Conservation (phyloP, 2,329 filamentous ascomycete species). For the Fusarium sp. region DNA sequence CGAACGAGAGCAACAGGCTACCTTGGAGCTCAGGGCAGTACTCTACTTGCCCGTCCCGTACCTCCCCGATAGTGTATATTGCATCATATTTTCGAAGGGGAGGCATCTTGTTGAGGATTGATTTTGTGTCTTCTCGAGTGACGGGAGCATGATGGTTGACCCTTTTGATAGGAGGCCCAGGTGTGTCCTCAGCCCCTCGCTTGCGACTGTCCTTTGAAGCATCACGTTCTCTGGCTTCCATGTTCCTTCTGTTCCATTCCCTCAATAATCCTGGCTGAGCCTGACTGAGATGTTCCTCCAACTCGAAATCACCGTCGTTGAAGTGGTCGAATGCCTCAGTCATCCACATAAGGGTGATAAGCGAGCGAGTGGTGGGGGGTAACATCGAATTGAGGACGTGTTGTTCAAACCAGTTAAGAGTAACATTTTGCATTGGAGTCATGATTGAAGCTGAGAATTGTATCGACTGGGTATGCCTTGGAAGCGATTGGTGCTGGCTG, state of each 20-base stretch:
- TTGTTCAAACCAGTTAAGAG: background rate
- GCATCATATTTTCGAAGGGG: background rate
- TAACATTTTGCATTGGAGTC: background rate
- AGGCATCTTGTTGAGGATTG: too few relatives aligned
- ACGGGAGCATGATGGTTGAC: background rate
- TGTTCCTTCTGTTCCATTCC: background rate
- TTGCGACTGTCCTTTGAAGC: background rate
- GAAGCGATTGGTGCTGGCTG: background rate
- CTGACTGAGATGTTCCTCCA: background rate
- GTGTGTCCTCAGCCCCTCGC: background rate
- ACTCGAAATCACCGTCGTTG: background rate
- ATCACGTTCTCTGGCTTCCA: background rate
- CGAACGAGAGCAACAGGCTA: background rate
- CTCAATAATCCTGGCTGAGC: background rate
- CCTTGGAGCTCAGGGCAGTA: background rate
- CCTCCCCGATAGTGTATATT: background rate
- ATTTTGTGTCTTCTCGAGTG: too few relatives aligned
- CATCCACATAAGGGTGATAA: background rate
- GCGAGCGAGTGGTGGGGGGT: background rate
- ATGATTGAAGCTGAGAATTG: background rate
- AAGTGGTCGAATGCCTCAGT: background rate
- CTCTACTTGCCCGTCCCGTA: background rate
- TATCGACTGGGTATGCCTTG: background rate
- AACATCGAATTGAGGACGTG: background rate
- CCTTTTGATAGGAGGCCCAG: background rate